These are phyloP conservation scores for Hymenoscyphus albidus DNA, from an alignment of 2,329 filamentous ascomycete species.

Conservation along the genomic window DNA sequence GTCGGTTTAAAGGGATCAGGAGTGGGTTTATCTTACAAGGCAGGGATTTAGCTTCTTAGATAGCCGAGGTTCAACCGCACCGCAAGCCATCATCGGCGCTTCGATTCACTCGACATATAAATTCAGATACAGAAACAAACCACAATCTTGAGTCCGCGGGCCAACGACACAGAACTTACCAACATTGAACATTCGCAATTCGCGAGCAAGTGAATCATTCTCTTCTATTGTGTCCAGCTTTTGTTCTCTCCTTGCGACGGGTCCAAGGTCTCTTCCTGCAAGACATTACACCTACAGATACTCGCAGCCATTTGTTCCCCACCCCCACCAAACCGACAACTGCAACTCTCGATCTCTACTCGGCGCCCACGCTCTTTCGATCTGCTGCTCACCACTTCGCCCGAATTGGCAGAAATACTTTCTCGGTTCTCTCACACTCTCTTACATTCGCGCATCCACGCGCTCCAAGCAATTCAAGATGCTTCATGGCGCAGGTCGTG, in stretches of 20 bases:
- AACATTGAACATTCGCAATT: background rate
- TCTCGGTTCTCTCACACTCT: too few relatives aligned
- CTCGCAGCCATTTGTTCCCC: background rate
- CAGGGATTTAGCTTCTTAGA: background rate
- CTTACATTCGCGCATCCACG: too few relatives aligned
- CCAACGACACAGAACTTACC: background rate
- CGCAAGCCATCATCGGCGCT: background rate
- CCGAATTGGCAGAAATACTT: too few relatives aligned
- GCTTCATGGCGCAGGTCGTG: conserved; percentile 39
- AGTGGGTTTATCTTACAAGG: too few relatives aligned
- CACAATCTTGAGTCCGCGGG: background rate
- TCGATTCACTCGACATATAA: background rate
- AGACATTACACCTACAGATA: background rate
- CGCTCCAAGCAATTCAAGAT: background rate
- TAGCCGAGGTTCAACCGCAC: conserved; percentile 5
- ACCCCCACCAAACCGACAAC: conserved; percentile 8
- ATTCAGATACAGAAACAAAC: background rate
- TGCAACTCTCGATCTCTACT: background rate
- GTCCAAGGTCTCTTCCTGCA: background rate
- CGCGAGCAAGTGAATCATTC: background rate
- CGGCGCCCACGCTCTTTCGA: background rate
- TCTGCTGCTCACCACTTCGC: background rate
- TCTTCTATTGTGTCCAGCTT: background rate
- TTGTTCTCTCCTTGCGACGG: background rate
- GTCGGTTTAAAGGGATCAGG: too few relatives aligned